Evolutionary conservation across 139 green algal species (phyloP).

Genomic region (Chlamydomonas sphaeroides): DNA sequence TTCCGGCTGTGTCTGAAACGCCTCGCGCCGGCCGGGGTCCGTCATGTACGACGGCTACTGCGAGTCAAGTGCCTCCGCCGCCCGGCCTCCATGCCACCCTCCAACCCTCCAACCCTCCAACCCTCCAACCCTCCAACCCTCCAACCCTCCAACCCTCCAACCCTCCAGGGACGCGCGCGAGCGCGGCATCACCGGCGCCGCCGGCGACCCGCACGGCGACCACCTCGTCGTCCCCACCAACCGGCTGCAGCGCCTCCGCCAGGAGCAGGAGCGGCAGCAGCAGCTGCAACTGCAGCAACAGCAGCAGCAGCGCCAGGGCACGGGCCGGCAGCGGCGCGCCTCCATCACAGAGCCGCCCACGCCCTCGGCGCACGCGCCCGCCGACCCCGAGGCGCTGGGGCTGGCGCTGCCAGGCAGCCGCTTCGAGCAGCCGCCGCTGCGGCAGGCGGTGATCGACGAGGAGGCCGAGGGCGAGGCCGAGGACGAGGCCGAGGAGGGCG

Average conservation of each 20-base stretch:
- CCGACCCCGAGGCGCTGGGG: not conserved
- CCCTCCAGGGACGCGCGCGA: slow-evolving; percentile 24
- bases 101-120: too few relatives aligned
- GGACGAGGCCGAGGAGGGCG: not conserved
- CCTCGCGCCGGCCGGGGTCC: too few relatives aligned
- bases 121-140: too few relatives aligned
- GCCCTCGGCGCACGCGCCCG: not conserved
- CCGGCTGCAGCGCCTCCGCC: not conserved
- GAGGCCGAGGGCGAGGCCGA: too few relatives aligned
- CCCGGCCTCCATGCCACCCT: too few relatives aligned
- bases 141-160: too few relatives aligned
- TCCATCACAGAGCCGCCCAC: not conserved
- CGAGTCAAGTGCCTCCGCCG: too few relatives aligned
- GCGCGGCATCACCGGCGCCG: slow-evolving; percentile 3
- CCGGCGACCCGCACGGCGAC: slow-evolving; percentile 29
- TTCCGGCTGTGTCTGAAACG: too few relatives aligned
- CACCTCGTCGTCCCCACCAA: slow-evolving; percentile 20
- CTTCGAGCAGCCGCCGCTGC: not conserved
- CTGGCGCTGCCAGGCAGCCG: slow-evolving; percentile 6
- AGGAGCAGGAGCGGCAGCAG: not conserved
- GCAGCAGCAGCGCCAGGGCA: not conserved
- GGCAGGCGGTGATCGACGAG: not conserved
- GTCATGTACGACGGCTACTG: too few relatives aligned
- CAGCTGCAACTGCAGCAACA: not conserved
- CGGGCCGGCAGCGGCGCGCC: too few relatives aligned